A percentile compares a stretch with the other conserved stretches of the same genome.
Conservation (phyloP, 2,329 filamentous ascomycete genomes). For the Hypoxylon sp. region DNA sequence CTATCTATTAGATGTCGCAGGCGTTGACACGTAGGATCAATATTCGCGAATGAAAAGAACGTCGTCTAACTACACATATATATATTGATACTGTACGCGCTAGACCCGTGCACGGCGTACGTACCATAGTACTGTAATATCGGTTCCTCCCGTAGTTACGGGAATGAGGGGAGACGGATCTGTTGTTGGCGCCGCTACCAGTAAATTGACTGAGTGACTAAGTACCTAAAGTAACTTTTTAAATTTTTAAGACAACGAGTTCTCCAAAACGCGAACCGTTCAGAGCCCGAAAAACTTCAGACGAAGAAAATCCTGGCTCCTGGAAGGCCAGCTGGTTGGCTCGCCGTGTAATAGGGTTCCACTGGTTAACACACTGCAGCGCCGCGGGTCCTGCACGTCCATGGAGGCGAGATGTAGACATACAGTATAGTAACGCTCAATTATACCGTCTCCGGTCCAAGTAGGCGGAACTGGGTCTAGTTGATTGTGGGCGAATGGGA, state of each 20-base stretch:
- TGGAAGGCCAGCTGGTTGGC: constrained; percentile 38
- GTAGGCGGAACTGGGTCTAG: constrained; percentile 35
- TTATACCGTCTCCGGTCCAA: constrained; percentile 42
- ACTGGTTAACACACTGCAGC: constrained; percentile 36
- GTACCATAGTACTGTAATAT: constrained; percentile 25
- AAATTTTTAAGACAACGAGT: constrained; percentile 23
- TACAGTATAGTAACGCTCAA: constrained; percentile 16
- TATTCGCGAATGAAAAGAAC: constrained; percentile 6
- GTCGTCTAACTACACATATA: not conserved
- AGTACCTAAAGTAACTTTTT: not conserved
- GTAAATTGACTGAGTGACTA: constrained; percentile 4
- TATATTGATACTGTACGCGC: constrained; percentile 8
- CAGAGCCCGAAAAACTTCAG: constrained; percentile 29
- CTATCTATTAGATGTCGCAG: constrained; percentile 4
- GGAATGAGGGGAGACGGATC: constrained; percentile 23
- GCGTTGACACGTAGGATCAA: not conserved
- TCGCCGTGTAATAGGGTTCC: constrained; percentile 33
- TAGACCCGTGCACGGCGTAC: constrained; percentile 19
- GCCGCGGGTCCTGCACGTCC: constrained; percentile 28
- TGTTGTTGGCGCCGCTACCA: constrained; percentile 22
- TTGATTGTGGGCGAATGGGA: constrained; percentile 28
- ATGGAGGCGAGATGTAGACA: constrained; percentile 21
- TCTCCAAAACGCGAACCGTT: constrained; percentile 28
- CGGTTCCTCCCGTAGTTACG: constrained; percentile 39
- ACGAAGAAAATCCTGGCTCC: constrained; percentile 39